phyloP scores from a whole-genome alignment of 768 basidiomycete genomes.

The Suillus occidentalis region DNA sequence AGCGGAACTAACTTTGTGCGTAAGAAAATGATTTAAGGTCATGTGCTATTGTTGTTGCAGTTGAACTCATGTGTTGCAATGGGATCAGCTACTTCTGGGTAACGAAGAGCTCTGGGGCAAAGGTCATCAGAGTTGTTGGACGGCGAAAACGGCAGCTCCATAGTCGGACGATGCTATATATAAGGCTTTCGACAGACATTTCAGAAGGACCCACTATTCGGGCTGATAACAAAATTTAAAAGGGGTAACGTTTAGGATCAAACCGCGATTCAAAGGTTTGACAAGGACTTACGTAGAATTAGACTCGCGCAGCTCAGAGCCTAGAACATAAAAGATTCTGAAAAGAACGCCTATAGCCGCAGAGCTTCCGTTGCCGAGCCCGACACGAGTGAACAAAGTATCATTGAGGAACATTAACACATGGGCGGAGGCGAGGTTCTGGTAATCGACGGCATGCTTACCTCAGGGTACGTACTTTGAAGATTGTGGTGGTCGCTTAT shows the following conservation, averaged over 20 bases:
- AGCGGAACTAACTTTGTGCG: conserved; percentile 22
- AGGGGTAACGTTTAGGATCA: background rate
- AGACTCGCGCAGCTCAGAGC: background rate
- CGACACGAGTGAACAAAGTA: background rate
- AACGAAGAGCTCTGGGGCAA: background rate
- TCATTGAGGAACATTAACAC: background rate
- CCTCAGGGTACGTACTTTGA: background rate
- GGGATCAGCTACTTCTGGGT: background rate
- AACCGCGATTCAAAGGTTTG: background rate
- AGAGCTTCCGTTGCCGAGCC: no score
- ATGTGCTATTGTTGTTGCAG: background rate
- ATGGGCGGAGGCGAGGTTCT: background rate
- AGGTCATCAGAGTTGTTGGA: background rate
- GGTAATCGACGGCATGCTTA: background rate
- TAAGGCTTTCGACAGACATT: background rate
- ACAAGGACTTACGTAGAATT: background rate
- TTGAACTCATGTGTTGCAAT: background rate
- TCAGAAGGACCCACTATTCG: background rate
- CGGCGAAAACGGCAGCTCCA: background rate
- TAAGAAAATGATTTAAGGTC: conserved; percentile 11
- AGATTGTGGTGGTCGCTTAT: background rate
- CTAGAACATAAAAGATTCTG: background rate
- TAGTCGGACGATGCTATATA: background rate
- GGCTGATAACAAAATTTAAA: background rate
- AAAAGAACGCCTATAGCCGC: background rate